Conservation (phyloP, 768 basidiomycete genomes). For the Tylopilus sp. region DNA sequence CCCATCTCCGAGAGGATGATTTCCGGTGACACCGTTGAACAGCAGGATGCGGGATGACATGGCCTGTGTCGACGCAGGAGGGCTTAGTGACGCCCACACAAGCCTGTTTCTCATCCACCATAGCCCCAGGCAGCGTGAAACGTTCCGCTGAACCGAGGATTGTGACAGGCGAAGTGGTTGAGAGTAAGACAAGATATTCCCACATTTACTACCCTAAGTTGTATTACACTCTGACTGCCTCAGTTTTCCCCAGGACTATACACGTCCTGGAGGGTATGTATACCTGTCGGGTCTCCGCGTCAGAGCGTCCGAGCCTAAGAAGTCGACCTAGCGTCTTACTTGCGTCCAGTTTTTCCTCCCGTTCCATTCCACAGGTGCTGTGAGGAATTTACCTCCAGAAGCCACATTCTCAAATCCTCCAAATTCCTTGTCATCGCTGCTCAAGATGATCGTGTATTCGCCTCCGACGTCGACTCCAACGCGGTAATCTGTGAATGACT, state of each 20-base stretch:
- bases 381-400: slow-evolving; percentile 63
- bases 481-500: slow-evolving; percentile 91
- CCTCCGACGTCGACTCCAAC: slow-evolving; percentile 86
- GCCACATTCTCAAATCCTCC: slow-evolving; percentile 87
- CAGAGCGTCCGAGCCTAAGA: neutral
- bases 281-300: slow-evolving; percentile 17
- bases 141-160: too few relatives aligned
- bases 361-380: slow-evolving; percentile 89
- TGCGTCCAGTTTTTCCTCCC: slow-evolving; percentile 87
- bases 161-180: too few relatives aligned
- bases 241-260: slow-evolving; percentile 26
- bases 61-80: neutral
- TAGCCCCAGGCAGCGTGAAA: neutral
- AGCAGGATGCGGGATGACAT: slow-evolving; percentile 20
- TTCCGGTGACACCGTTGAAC: slow-evolving; percentile 5
- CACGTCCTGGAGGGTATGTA: slow-evolving; percentile 33
- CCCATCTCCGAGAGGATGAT: slow-evolving; percentile 11
- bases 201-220: too few relatives aligned
- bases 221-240: neutral
- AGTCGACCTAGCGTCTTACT: slow-evolving; percentile 40
- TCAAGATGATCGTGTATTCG: slow-evolving; percentile 77
- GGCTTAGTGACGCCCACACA: slow-evolving; percentile 4
- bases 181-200: too few relatives aligned
- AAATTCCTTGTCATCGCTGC: slow-evolving; percentile 81
- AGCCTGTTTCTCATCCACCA: slow-evolving; percentile 22